phyloP scores from a whole-genome alignment of 1,284 basidiomycete species.

The Cutaneotrichosporon spelunceum region DNA sequence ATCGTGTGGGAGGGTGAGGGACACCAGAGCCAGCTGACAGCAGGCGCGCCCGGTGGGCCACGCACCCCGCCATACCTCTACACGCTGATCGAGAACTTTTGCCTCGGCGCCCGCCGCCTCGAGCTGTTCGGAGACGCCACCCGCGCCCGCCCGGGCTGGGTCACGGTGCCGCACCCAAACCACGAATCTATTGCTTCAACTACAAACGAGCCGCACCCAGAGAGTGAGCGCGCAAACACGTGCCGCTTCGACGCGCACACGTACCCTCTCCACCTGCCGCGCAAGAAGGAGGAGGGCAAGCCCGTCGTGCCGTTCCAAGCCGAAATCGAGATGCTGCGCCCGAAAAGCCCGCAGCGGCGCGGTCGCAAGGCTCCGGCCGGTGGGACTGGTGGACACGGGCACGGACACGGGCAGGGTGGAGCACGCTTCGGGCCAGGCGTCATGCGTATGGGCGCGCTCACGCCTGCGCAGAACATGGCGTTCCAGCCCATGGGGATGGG shows the following conservation, averaged over 20 bases:
- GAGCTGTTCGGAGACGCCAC: constrained; percentile 80
- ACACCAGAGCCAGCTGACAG: constrained; percentile 6
- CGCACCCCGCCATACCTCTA: constrained; percentile 92
- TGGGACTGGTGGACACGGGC: not conserved
- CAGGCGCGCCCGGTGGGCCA: constrained; percentile 52
- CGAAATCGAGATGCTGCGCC: constrained; percentile 76
- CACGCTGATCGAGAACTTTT: constrained; percentile 94
- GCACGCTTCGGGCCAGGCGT: constrained; percentile 3
- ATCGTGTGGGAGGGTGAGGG: constrained; percentile 70
- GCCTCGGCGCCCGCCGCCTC: constrained; percentile 84
- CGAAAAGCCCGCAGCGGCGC: constrained; percentile 67
- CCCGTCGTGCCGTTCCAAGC: constrained; percentile 30
- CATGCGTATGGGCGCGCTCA: constrained; percentile 11
- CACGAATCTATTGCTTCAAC: no score
- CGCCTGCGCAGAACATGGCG: constrained; percentile 3
- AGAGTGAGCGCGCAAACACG: constrained; percentile 26
- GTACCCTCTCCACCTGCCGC: constrained; percentile 48
- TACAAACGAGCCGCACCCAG: no score
- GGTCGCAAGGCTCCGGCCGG: constrained; percentile 2
- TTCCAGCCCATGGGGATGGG: constrained; percentile 3
- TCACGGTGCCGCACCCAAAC: constrained; percentile 63
- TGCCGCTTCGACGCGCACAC: constrained; percentile 57
- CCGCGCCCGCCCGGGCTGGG: constrained; percentile 82
- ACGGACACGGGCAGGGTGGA: no score
- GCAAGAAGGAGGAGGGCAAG: constrained; percentile 26